These are phyloP conservation scores for Amanita phalloides DNA, from an alignment of 768 basidiomycete species.

Conservation along the genomic window DNA sequence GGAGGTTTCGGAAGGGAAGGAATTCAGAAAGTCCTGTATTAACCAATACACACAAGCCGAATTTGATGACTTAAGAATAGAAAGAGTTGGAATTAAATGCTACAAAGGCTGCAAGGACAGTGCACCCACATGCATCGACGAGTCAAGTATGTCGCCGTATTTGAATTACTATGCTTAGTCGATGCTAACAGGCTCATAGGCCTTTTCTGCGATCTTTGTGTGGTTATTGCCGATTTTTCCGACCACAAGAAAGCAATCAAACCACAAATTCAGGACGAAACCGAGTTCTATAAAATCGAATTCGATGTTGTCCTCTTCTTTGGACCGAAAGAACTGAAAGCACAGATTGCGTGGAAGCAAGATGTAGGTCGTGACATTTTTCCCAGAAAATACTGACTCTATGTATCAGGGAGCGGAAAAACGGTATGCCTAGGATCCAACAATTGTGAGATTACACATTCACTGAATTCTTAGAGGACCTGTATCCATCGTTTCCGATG, in stretches of 20 bases:
- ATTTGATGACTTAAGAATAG: conserved; percentile 6
- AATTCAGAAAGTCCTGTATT: conserved; percentile 10
- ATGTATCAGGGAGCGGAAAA: conserved; percentile 15
- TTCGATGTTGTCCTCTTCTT: no score
- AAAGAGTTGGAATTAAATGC: conserved; percentile 7
- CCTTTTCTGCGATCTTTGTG: no score
- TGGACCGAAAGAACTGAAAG: no score
- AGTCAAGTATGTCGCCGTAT: conserved; percentile 10
- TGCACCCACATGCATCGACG: conserved; percentile 13
- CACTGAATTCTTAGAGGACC: background rate
- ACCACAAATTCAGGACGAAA: no score
- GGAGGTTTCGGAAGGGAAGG: conserved; percentile 13
- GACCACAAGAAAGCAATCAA: no score
- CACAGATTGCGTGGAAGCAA: no score
- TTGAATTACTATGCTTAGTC: background rate
- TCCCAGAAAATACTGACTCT: conserved; percentile 1
- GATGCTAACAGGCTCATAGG: background rate
- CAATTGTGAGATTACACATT: background rate
- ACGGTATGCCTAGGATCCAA: conserved; percentile 5
- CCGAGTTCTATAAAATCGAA: no score
- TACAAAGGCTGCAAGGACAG: conserved; percentile 10
- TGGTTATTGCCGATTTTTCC: no score
- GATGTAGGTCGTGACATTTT: conserved; percentile 6
- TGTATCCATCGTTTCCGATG: background rate
- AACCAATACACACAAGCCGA: conserved; percentile 2